Evolutionary conservation across 192 early-diverging fungal species (phyloP).

Genomic region (Endogone sp.): DNA sequence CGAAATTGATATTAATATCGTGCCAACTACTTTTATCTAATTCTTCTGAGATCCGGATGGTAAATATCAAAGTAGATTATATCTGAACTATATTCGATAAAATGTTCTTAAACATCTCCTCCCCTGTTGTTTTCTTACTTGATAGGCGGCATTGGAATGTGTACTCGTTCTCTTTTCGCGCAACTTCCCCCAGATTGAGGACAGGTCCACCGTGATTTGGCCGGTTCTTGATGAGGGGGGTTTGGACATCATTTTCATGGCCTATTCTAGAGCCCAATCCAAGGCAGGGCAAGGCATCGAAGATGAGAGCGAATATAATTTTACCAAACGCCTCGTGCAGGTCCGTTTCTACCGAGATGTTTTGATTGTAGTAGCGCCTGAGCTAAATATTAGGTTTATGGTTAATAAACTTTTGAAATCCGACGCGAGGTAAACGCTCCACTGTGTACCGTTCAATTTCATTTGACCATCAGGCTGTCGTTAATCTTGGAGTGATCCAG

Average conservation of each 20-base stretch:
- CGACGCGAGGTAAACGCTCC: too few species aligned
- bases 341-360: not conserved
- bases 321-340: not conserved
- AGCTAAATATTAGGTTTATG: too few species aligned
- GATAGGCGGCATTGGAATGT: constrained; percentile 45
- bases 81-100: too few species aligned
- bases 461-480: constrained; percentile 10
- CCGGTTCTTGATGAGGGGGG: constrained; percentile 30
- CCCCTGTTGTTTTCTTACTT: not conserved
- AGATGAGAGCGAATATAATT: not conserved
- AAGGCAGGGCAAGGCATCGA: not conserved
- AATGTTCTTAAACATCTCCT: too few species aligned
- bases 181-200: constrained; percentile 24
- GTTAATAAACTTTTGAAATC: too few species aligned
- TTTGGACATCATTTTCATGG: constrained; percentile 21
- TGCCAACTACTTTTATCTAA: constrained; percentile 7
- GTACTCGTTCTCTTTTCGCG: constrained; percentile 37
- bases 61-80: too few species aligned
- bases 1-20: not conserved
- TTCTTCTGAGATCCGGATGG: not conserved
- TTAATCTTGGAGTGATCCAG: constrained; percentile 5
- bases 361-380: too few species aligned
- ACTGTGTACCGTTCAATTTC: too few species aligned
- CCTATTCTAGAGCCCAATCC: constrained; percentile 12
- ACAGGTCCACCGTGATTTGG: constrained; percentile 29